Conservation (phyloP, 1,284 basidiomycete genomes). For the Fomitopsis pinicola region DNA sequence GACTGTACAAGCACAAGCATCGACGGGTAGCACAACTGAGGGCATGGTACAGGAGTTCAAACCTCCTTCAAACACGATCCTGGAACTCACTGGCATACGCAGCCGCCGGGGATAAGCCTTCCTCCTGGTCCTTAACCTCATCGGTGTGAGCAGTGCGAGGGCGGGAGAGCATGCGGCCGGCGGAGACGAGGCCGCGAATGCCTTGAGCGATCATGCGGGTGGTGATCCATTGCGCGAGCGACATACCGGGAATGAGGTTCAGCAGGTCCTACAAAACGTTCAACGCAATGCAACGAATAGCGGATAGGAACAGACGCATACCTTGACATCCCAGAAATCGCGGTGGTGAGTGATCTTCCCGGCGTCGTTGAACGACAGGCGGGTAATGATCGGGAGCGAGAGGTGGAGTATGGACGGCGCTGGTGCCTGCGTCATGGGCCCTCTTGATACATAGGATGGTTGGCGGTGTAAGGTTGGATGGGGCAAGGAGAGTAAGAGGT, state of each 20-base stretch:
- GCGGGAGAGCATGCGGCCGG: slow-evolving; percentile 20
- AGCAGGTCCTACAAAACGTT: slow-evolving; percentile 48
- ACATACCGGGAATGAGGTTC: slow-evolving; percentile 62
- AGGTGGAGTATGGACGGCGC: slow-evolving; percentile 68
- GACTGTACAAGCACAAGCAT: too few species aligned
- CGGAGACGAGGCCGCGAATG: slow-evolving; percentile 32
- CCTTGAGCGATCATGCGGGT: slow-evolving; percentile 55
- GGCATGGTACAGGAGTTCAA: too few species aligned
- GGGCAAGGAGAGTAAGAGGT: slow-evolving; percentile 8
- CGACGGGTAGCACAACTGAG: too few species aligned
- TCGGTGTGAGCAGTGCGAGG: background rate
- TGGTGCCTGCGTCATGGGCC: slow-evolving; percentile 37
- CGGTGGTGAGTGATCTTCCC: slow-evolving; percentile 69
- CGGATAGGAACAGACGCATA: slow-evolving; percentile 1
- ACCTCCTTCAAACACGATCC: background rate
- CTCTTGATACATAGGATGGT: slow-evolving; percentile 18
- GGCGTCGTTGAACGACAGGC: slow-evolving; percentile 71
- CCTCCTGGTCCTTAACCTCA: slow-evolving; percentile 18
- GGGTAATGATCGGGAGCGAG: slow-evolving; percentile 61
- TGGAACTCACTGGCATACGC: slow-evolving; percentile 22
- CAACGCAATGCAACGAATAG: background rate
- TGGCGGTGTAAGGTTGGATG: slow-evolving; percentile 26
- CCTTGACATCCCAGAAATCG: slow-evolving; percentile 66
- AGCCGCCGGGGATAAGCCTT: slow-evolving; percentile 14
- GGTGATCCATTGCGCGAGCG: slow-evolving; percentile 60